These are phyloP conservation scores for Solanum neorickii DNA, from an alignment of 257 asterid genomes.

Conservation along the genomic window DNA sequence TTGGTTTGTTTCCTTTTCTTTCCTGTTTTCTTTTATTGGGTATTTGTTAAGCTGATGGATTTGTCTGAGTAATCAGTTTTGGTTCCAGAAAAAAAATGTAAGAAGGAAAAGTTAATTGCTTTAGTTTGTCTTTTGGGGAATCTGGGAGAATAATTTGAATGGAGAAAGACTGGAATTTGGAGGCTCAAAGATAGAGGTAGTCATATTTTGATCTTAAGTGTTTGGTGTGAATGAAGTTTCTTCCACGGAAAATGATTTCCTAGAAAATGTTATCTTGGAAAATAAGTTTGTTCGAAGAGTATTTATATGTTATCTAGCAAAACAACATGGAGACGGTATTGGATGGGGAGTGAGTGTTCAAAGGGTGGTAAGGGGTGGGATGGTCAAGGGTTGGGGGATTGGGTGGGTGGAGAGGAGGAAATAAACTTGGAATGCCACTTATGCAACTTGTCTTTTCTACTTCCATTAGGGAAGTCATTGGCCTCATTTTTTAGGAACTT, in stretches of 20 bases:
- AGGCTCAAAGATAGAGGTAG: not conserved
- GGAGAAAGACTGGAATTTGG: not conserved
- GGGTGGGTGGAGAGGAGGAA: not conserved
- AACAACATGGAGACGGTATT: not conserved
- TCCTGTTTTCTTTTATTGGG: not conserved
- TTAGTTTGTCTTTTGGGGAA: not conserved
- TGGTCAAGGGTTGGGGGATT: not conserved
- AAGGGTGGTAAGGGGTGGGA: not conserved
- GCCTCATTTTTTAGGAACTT: not conserved
- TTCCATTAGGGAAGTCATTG: not conserved
- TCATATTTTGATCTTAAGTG: not conserved
- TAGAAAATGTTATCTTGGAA: not conserved
- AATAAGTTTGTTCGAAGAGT: not conserved
- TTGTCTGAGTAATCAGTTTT: not conserved
- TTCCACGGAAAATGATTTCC: not conserved
- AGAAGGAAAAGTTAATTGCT: not conserved
- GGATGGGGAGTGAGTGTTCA: not conserved
- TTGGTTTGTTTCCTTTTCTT: constrained; percentile 32
- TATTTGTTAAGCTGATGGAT: not conserved
- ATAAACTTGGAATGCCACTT: not conserved
- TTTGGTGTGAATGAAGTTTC: not conserved
- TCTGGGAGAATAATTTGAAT: not conserved
- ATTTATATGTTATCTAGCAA: not conserved
- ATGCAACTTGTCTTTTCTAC: no score
- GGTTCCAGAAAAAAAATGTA: not conserved